A percentile compares a stretch with the other conserved stretches of the same genome.
Conservation (phyloP, 306 rosid species). For the Corylus avellana region DNA sequence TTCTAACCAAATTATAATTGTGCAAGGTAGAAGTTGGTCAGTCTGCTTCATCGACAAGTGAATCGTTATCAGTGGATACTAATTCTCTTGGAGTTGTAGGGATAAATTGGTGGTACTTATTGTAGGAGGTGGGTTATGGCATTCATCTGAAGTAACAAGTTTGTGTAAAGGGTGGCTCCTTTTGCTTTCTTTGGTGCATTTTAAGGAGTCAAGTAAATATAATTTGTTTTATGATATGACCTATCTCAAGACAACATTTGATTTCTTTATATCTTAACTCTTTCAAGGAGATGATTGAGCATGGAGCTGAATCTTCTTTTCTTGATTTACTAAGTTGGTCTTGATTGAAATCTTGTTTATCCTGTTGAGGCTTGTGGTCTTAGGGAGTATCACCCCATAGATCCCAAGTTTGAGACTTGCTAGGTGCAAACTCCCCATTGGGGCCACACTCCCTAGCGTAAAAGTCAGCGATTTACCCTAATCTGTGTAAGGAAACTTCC, state of each 20-base stretch:
- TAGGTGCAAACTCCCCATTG: too few relatives aligned
- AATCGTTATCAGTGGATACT: background rate
- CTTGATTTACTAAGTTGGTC: constrained; percentile 5
- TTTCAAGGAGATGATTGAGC: constrained; percentile 7
- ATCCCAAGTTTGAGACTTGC: too few relatives aligned
- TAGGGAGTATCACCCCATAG: too few relatives aligned
- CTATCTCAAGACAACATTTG: constrained; percentile 6
- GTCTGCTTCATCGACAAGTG: background rate
- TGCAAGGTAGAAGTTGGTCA: background rate
- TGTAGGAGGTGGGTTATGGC: background rate
- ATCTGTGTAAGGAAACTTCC: too few relatives aligned
- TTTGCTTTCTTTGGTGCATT: constrained; percentile 14
- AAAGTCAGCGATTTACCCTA: too few relatives aligned
- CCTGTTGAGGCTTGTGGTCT: too few relatives aligned
- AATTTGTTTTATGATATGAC: background rate
- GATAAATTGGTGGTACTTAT: background rate
- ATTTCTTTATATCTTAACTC: constrained; percentile 1
- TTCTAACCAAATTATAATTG: constrained; percentile 1
- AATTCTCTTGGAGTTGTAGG: background rate
- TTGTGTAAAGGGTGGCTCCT: background rate
- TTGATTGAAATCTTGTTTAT: background rate
- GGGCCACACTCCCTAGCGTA: too few relatives aligned
- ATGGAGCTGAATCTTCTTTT: constrained; percentile 11
- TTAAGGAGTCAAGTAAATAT: constrained; percentile 9
- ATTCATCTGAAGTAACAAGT: constrained; percentile 8